Base-by-base conservation (phyloP, 768 basidiomycete species). In the Wakefieldia striispora region DNA sequence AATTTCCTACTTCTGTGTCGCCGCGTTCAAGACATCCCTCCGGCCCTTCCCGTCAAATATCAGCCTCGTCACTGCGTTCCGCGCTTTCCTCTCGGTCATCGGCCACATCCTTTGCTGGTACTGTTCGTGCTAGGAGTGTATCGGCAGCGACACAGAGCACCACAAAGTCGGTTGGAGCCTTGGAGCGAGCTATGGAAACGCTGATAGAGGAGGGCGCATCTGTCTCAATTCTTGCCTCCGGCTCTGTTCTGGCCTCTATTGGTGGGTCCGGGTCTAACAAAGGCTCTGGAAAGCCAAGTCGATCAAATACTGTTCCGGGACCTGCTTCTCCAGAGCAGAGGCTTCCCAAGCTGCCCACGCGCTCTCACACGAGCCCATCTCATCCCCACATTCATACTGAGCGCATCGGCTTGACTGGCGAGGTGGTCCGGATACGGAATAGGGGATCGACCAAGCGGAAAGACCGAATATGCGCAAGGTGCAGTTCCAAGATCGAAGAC, bases 401-500 rank as follows among this genome's bases (percentile, higher is more conserved):
- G 34, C 59, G 63, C 37, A 64, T 54, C 9, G 57, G 61, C 9
- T 19, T 55, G 21, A 56, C 56, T 16, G 59, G 54, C 45, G 60
- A 73, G 55, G 52, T 67, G 46, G 57, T 53, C 45, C 58, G 64
- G 45, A 42, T 66, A 61, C 55, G 69, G 55, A 60, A 60, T 63
- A 63, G 61, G 68, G 66, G 56, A 51, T 64, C 62, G 53, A 58
- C 47, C 66, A 63, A 58, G 64, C 63, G 53, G 71, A 63, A 58
- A 61, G 55, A 46, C 21, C 77, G 72, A 51, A 63, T 70, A 13
- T 97, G 94, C 62, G 69, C 83, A 43, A 79, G 82, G 55, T 97
- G 94, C 68, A 66, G 74, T 47, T 77, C 76, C 64, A 70, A 59
- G 54, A 86, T 95, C 47, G 84, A 86, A 33, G 87, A 92, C 64